Conservation (phyloP, 2,329 filamentous ascomycete species). For the Neoarthrinium moseri region DNA sequence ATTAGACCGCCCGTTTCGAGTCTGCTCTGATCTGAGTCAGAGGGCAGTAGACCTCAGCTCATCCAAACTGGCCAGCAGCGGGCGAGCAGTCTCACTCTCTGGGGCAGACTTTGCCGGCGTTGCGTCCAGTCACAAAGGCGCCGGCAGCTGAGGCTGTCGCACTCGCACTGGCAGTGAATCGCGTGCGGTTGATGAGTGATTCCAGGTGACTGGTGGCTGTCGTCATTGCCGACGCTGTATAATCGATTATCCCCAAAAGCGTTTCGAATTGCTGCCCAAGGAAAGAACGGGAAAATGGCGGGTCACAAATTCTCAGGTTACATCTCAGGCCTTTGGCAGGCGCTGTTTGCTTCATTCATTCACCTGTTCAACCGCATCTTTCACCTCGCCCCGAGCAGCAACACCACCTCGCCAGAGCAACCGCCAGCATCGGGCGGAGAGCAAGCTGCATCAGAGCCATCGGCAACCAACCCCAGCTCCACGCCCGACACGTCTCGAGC, state of each 20-base stretch:
- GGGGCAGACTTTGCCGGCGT: too few relatives aligned
- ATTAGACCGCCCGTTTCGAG: neutral
- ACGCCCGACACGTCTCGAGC: slow-evolving; percentile 13
- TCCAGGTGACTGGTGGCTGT: too few relatives aligned
- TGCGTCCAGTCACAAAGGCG: too few relatives aligned
- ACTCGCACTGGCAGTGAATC: too few relatives aligned
- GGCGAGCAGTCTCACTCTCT: too few relatives aligned
- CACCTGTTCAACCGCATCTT: slow-evolving; percentile 28
- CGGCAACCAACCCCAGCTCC: slow-evolving; percentile 6
- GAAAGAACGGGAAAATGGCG: slow-evolving; percentile 25
- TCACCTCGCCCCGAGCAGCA: slow-evolving; percentile 17
- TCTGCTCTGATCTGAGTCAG: too few relatives aligned
- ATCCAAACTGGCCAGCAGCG: too few relatives aligned
- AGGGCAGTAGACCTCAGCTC: too few relatives aligned
- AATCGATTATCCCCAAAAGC: too few relatives aligned
- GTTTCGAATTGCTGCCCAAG: too few relatives aligned
- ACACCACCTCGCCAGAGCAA: slow-evolving; percentile 9
- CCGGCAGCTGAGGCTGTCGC: too few relatives aligned
- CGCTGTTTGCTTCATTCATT: slow-evolving; percentile 31
- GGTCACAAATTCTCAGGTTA: slow-evolving; percentile 32
- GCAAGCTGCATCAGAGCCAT: neutral
- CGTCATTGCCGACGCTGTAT: too few relatives aligned
- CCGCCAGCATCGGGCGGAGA: neutral
- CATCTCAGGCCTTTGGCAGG: slow-evolving; percentile 30
- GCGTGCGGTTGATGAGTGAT: neutral